Evolutionary conservation across 2,329 filamentous ascomycete genomes (phyloP).

Genomic region (Hymenoscyphus repandus): DNA sequence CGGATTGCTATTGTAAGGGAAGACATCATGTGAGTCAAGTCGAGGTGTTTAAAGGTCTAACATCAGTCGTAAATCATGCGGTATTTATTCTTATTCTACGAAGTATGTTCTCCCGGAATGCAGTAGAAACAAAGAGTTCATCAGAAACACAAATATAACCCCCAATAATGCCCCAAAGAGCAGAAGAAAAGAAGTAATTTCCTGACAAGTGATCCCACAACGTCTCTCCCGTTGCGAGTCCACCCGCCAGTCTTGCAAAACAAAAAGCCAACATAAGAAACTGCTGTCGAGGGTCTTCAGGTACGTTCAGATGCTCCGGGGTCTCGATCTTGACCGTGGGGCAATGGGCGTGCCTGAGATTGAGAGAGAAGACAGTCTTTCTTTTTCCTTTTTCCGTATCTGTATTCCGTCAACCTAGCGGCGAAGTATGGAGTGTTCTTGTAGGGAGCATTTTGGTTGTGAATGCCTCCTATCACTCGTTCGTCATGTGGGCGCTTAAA

Average conservation of each 20-base stretch:
- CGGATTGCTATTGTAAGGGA: too few relatives aligned
- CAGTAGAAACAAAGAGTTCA: not conserved
- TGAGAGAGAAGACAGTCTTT: slow-evolving; percentile 64
- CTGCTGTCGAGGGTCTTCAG: slow-evolving; percentile 33
- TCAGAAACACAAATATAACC: too few relatives aligned
- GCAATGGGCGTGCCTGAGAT: slow-evolving; percentile 30
- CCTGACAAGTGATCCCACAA: slow-evolving; percentile 25
- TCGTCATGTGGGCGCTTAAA: slow-evolving; percentile 50
- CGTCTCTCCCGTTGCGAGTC: slow-evolving; percentile 47
- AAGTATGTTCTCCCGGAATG: slow-evolving; percentile 7
- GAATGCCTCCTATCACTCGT: not conserved
- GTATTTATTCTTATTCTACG: slow-evolving; percentile 22
- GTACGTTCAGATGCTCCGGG: not conserved
- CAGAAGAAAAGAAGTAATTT: slow-evolving; percentile 14
- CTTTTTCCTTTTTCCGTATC: slow-evolving; percentile 25
- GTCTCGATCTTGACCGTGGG: slow-evolving; percentile 21
- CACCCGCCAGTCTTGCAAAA: slow-evolving; percentile 19
- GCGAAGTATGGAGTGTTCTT: not conserved
- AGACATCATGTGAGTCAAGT: too few relatives aligned
- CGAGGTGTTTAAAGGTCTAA: too few relatives aligned
- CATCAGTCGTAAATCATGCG: slow-evolving; percentile 2
- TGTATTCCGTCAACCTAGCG: not conserved
- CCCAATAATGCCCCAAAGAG: slow-evolving; percentile 3
- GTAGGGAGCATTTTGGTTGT: not conserved
- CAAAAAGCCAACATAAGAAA: slow-evolving; percentile 22